A percentile compares a stretch with the other conserved stretches of the same genome.
phyloP scores from a whole-genome alignment of 768 basidiomycete species.

The Psilocybe azurescens region DNA sequence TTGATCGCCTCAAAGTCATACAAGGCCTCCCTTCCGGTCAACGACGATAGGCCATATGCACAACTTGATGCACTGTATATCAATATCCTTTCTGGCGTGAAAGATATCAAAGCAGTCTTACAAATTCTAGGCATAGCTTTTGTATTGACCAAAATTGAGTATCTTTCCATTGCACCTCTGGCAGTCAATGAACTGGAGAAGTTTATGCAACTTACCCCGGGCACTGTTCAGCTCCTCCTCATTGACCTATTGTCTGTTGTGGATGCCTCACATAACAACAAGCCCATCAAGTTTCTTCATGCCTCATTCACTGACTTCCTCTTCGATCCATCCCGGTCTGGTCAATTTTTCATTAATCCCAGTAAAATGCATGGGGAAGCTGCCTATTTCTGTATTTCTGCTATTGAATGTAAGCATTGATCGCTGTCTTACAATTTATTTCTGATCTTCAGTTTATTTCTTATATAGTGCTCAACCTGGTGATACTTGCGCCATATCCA shows the following conservation, averaged over 20 bases:
- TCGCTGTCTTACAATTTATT: too few species aligned
- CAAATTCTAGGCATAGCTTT: background rate
- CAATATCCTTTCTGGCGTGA: conserved; percentile 8
- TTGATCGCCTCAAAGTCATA: background rate
- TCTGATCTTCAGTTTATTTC: too few species aligned
- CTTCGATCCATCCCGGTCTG: background rate
- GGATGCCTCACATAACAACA: background rate
- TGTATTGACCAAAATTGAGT: too few species aligned
- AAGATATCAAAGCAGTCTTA: background rate
- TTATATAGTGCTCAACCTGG: too few species aligned
- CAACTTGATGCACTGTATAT: conserved; percentile 14
- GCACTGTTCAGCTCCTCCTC: too few species aligned
- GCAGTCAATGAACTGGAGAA: too few species aligned
- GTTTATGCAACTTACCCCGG: too few species aligned
- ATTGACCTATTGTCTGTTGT: too few species aligned
- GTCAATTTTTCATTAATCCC: background rate
- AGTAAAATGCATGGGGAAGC: background rate
- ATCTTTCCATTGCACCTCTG: too few species aligned
- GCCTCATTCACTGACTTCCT: conserved; percentile 10
- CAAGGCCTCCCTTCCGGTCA: background rate
- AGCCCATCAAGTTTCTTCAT: background rate
- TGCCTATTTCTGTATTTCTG: background rate
- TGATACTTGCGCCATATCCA: too few species aligned
- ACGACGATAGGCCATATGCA: conserved; percentile 8
- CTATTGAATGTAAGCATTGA: too few species aligned